phyloP scores from a whole-genome alignment of 2,329 filamentous ascomycete species.

The Cladosporium sp. region DNA sequence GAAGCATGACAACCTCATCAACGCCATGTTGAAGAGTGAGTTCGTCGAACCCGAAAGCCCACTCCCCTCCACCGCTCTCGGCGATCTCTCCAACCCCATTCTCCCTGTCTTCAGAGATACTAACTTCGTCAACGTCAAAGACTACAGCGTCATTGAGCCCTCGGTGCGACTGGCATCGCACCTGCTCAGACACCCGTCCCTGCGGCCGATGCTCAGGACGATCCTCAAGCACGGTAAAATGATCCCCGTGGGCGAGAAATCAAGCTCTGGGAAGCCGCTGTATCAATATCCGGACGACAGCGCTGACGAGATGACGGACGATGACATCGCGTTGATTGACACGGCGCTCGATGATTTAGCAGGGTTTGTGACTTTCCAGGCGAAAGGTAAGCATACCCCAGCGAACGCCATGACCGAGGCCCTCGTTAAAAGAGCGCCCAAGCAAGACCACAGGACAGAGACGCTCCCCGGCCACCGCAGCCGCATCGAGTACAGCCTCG shows the following conservation, averaged over 20 bases:
- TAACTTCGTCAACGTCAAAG: conserved; percentile 8
- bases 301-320: not conserved
- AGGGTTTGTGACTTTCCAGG: not conserved
- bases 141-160: conserved; percentile 4
- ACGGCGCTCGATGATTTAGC: not conserved
- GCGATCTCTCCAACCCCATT: conserved; percentile 9
- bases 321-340: not conserved
- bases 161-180: not conserved
- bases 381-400: not conserved
- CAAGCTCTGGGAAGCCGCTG: not conserved
- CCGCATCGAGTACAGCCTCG: not conserved
- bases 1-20: not conserved
- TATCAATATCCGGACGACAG: conserved; percentile 1
- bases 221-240: not conserved
- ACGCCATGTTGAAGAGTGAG: not conserved
- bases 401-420: not conserved
- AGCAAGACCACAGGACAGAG: not conserved
- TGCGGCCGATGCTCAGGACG: conserved; percentile 1
- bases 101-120: not conserved
- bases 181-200: not conserved
- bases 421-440: not conserved
- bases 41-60: not conserved
- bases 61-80: not conserved
- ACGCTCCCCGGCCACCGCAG: not conserved
- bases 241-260: not conserved